A percentile compares a stretch with the other conserved stretches of the same genome.
These are phyloP conservation scores for Tricholoma furcatifolium DNA, from an alignment of 768 basidiomycete genomes.

Conservation along the genomic window DNA sequence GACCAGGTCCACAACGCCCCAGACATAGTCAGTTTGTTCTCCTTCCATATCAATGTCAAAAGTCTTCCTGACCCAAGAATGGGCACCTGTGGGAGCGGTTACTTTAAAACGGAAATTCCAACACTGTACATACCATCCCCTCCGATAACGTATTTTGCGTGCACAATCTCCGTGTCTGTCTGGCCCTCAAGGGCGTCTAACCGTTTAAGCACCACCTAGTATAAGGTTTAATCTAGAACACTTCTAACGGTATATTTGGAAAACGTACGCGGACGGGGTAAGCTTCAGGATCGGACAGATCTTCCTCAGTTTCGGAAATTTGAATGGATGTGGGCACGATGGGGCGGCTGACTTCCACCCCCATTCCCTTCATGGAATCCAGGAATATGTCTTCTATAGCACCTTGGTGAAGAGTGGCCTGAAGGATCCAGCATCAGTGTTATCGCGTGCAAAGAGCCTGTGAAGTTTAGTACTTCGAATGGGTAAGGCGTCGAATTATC, in stretches of 20 bases:
- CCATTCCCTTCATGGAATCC: conserved; percentile 48
- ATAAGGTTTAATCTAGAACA: not conserved
- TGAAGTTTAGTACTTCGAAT: conserved; percentile 49
- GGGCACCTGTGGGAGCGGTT: conserved; percentile 51
- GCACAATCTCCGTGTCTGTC: conserved; percentile 51
- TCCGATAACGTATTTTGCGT: conserved; percentile 74
- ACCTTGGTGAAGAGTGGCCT: conserved; percentile 65
- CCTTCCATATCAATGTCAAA: conserved; percentile 73
- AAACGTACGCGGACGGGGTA: conserved; percentile 37
- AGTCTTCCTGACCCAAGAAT: conserved; percentile 78
- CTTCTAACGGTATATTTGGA: not conserved
- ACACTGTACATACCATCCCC: conserved; percentile 51
- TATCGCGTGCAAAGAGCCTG: not conserved
- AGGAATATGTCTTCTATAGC: conserved; percentile 59
- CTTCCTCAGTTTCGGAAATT: conserved; percentile 38
- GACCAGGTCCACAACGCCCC: conserved; percentile 77
- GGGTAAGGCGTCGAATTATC: conserved; percentile 66
- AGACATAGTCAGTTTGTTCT: conserved; percentile 73
- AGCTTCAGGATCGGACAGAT: conserved; percentile 39
- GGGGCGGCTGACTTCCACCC: conserved; percentile 50
- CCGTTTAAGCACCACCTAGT: conserved; percentile 45
- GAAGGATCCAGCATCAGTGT: not conserved
- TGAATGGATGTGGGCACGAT: conserved; percentile 48
- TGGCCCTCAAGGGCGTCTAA: conserved; percentile 31
- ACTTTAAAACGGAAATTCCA: not conserved